These are phyloP conservation scores for Massospora cicadina DNA, from an alignment of 371 early-diverging fungal genomes.

Conservation along the genomic window DNA sequence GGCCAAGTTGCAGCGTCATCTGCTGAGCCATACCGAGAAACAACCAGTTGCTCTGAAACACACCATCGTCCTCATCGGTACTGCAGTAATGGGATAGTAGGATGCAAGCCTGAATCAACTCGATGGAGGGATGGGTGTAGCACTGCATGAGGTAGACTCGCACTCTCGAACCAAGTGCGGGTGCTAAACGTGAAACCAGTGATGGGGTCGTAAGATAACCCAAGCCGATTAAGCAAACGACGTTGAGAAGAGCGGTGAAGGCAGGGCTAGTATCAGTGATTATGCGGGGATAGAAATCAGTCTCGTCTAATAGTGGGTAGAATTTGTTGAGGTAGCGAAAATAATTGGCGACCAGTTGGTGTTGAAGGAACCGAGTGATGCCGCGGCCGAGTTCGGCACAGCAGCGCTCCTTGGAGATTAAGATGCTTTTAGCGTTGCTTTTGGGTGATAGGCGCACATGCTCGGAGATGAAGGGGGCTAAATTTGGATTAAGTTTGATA, in stretches of 20 bases:
- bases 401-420: not conserved
- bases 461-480: not conserved
- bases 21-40: slow-evolving; percentile 7
- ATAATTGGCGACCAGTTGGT: not conserved
- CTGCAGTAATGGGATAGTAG: not conserved
- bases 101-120: not conserved
- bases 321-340: slow-evolving; percentile 1
- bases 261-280: not conserved
- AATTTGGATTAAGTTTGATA: not conserved
- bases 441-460: not conserved
- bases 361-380: not conserved
- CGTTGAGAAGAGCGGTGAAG: not conserved
- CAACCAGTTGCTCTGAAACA: not conserved
- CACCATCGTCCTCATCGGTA: not conserved
- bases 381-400: not conserved
- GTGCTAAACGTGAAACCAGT: not conserved
- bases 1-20: not conserved
- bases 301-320: not conserved
- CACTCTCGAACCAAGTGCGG: not conserved
- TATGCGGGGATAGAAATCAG: not conserved
- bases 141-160: not conserved
- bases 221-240: not conserved
- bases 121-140: not conserved
- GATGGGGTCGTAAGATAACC: not conserved
- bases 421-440: not conserved